Base-by-base conservation (phyloP, 352 stramenopile genomes). In the Globisporangium recalcitrans region DNA sequence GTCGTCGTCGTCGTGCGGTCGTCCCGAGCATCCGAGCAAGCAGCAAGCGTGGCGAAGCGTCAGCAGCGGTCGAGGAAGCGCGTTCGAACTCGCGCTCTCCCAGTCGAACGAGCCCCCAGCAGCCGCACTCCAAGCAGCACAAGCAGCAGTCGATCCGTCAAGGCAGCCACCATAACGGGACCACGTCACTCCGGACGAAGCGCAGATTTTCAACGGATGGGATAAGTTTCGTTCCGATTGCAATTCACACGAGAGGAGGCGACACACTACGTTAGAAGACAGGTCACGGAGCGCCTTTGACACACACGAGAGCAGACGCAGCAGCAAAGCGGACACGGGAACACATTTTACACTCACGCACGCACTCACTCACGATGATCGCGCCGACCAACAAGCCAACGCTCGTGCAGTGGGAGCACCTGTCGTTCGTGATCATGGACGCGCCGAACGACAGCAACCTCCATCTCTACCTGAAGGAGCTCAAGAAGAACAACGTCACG, bases 341-440 rank as follows among this genome's bases (percentile, higher is more conserved):
- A 42, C 34, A 55, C 32, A 26, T 40, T n/a, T 29, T 21, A 57
- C 46, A 29, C 62, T 19, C 19, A 51, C 31, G 40, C 36, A 42
- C 36, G 7, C 16, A 46, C 16, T 44, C 16, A 46, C 16, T 14
- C 27, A 80, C 46, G 58, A 92, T 93, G 85, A 93, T 90, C 64
- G 80, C 82, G 42, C 81, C 78, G 26, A 91, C 82, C 32, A 94
- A 92, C 78, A 94, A 94, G 71, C 85, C 85, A 52, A 92, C 85
- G 52, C 72, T 92, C 65, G 85, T 97, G 64, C 83, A 93, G 70
- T 93, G 82, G 75, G 81, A 93, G 64, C 75, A 95, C 63, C 76
- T 99, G 67, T 91, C 85, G 54, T 99, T 99, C 69, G 85, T 99
- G 34, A 98, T 99, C 69, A 98, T 99, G 92, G 97, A 99, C 75